Percentiles rank a stretch among this genome's conserved stretches.
phyloP scores from a whole-genome alignment of 352 stramenopile species.

The Pilasporangium apinafurcum region DNA sequence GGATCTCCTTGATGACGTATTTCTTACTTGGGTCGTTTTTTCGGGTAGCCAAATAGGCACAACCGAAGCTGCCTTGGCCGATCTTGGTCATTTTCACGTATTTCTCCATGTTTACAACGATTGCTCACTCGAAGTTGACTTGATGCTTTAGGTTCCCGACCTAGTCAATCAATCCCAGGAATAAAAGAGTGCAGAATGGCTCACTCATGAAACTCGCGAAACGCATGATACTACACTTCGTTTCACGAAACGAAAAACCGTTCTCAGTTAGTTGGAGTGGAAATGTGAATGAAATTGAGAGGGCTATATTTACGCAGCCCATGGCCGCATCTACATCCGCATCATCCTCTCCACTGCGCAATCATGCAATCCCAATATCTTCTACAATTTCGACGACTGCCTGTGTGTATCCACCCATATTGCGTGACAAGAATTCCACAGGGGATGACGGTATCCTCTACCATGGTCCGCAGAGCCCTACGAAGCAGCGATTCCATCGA shows the following conservation, averaged over 20 bases:
- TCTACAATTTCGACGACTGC: too few species aligned
- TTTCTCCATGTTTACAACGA: slow-evolving; percentile 51
- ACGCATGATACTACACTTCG: too few species aligned
- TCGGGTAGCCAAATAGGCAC: slow-evolving; percentile 53
- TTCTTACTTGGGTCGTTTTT: slow-evolving; percentile 32
- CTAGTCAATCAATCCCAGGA: too few species aligned
- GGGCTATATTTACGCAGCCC: too few species aligned
- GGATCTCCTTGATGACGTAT: slow-evolving; percentile 72
- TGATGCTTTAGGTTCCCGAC: too few species aligned
- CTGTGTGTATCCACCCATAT: slow-evolving; percentile 13
- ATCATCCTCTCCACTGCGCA: too few species aligned
- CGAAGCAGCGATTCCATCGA: slow-evolving; percentile 27
- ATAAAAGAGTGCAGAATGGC: too few species aligned
- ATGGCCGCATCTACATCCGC: too few species aligned
- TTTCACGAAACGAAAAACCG: slow-evolving; percentile 4
- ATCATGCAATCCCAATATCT: too few species aligned
- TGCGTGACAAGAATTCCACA: slow-evolving; percentile 13
- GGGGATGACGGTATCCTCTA: slow-evolving; percentile 48
- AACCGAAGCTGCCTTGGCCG: slow-evolving; percentile 65
- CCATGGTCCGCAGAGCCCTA: slow-evolving; percentile 4
- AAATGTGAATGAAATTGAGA: too few species aligned
- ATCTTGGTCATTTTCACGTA: slow-evolving; percentile 77
- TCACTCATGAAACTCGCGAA: too few species aligned
- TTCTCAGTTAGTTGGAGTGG: too few species aligned
- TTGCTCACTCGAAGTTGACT: neutral